Base-by-base conservation (phyloP, 106 monocot species). In the Posidonia australis region DNA sequence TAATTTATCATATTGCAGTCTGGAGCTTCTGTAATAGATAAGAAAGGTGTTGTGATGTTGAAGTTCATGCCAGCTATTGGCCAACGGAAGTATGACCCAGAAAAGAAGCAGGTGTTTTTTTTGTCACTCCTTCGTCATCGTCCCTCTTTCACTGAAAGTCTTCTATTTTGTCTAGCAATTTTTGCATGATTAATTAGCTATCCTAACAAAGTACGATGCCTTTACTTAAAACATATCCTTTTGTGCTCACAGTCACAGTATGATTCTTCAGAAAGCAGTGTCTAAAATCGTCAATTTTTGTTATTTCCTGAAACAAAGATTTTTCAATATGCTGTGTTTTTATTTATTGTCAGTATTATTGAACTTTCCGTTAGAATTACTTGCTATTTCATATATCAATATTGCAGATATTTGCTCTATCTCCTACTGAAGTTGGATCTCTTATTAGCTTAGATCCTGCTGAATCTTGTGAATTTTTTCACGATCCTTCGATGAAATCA, bases 401-500 rank as follows among this genome's bases (percentile, higher is more conserved):
- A 25, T 64, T 46, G 47, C 57, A 92, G 92, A 5, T 26, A 13
- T 87, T 92, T 84, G 84, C 87, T 76, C 68, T 92, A 41, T 81
- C 84, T 64, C 74, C 87, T 66, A 84, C 81, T 64, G 92, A 92
- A 80, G 79, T 87, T 75, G 92, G 92, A 63, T 63, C 51, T 62
- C 72, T 92, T 67, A 80, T 87, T 57, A 76, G 80, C 75, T 72
- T 92, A n/a, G 84, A 87, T 23, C 79, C 87, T 65, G 63, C 67
- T 61, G 87, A 87, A 67, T 84, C 87, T 32, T 87, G 92, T 78
- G 92, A 92, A 68, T 84, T 92, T 65, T 73, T 92, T 26, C 92
- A 92, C 44, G 92, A 92, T 69, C 92, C 87, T 44, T 87, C 92
- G 55, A 87, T 82, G 87, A 92, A 87, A 70, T 84, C 87, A 78